Percentiles rank a stretch among this genome's conserved stretches.
Evolutionary conservation across 2,329 filamentous ascomycete species (phyloP).

Genomic region (Curvularia sp.): DNA sequence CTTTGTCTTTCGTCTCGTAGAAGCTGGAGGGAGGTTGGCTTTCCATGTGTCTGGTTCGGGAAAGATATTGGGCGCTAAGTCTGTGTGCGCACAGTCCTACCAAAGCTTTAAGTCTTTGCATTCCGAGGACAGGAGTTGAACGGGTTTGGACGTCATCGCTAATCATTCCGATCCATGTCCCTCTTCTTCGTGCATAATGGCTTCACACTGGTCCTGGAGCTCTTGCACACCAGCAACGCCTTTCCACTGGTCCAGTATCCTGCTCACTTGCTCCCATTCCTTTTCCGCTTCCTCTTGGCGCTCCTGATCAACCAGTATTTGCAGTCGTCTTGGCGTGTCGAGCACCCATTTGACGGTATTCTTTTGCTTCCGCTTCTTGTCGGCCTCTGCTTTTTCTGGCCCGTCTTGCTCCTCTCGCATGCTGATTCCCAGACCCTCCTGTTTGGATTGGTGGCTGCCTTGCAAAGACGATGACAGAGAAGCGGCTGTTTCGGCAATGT

Average conservation of each 20-base stretch:
- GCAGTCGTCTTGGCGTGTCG: conserved; percentile 66
- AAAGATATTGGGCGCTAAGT: neutral
- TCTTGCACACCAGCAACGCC: conserved; percentile 54
- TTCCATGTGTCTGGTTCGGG: neutral
- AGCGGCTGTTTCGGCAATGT: conserved; percentile 70
- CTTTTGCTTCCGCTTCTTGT: conserved; percentile 53
- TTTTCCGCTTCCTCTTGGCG: conserved; percentile 66
- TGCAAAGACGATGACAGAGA: conserved; percentile 52
- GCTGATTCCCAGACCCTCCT: conserved; percentile 36
- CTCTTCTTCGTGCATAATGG: conserved; percentile 40
- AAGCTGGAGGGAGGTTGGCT: neutral
- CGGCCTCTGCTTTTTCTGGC: conserved; percentile 35
- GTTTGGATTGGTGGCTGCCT: conserved; percentile 31
- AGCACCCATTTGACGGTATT: conserved; percentile 70
- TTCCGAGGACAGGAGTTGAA: neutral
- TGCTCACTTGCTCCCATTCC: conserved; percentile 56
- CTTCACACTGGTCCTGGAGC: conserved; percentile 50
- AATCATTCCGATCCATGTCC: conserved; percentile 38
- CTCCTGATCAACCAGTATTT: conserved; percentile 65
- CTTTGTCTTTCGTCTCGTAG: neutral
- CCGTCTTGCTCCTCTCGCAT: conserved; percentile 34
- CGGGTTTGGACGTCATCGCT: neutral
- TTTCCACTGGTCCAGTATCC: conserved; percentile 55
- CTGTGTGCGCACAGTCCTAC: neutral
- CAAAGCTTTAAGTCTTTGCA: neutral